phyloP scores from a whole-genome alignment of 352 stramenopile genomes.

The Phytophthora boehmeriae region DNA sequence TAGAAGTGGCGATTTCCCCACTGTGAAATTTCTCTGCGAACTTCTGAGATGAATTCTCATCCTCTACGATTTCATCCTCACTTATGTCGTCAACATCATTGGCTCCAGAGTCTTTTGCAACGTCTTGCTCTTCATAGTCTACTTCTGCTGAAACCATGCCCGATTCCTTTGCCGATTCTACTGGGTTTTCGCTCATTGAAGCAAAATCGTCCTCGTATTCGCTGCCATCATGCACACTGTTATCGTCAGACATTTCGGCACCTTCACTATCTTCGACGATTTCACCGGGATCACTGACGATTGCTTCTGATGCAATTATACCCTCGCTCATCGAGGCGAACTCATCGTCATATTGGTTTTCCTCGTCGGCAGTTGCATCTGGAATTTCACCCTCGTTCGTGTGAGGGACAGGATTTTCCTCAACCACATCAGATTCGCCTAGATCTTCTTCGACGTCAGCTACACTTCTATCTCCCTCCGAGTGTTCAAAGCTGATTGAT shows the following conservation, averaged over 20 bases:
- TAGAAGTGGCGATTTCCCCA: conserved; percentile 12
- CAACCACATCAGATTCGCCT: conserved; percentile 3
- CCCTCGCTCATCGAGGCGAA: conserved; percentile 41
- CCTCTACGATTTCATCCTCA: conserved; percentile 7
- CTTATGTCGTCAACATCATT: conserved; percentile 13
- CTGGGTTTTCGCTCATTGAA: conserved; percentile 25
- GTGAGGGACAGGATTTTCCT: conserved; percentile 10
- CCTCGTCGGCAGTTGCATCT: conserved; percentile 7
- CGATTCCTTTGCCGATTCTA: neutral
- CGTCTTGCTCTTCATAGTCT: conserved; percentile 12
- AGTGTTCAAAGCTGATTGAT: conserved; percentile 14
- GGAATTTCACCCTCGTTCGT: conserved; percentile 3
- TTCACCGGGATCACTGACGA: neutral
- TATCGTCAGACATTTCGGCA: conserved; percentile 2
- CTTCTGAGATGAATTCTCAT: neutral
- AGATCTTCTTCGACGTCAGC: neutral
- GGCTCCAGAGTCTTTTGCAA: conserved; percentile 2
- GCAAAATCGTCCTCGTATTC: conserved; percentile 56
- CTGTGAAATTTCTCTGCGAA: conserved; percentile 5
- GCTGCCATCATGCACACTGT: conserved; percentile 10
- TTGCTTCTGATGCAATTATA: neutral
- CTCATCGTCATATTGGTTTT: conserved; percentile 44
- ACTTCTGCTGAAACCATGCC: conserved; percentile 1
- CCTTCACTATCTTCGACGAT: conserved; percentile 15
- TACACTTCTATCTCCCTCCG: neutral